Evolutionary conservation across 768 basidiomycete species (phyloP), one percentile per base, ranked within the genome.

Genomic region (Mycena vitilis): DNA sequence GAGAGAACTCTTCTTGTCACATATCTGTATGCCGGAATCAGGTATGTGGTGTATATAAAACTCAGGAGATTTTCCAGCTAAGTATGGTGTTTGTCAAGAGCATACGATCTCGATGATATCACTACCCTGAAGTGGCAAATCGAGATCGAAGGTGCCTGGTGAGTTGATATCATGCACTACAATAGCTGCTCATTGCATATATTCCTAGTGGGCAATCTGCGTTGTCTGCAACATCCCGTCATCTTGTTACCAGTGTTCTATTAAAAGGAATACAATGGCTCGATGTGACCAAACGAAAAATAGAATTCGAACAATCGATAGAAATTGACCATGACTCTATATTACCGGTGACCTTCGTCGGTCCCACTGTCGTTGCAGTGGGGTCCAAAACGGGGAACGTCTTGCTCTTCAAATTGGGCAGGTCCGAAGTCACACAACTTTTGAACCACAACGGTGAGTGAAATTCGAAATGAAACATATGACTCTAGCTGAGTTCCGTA

Each of bases 301-400:
- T 38, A 40, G 37, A 22, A 56, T 37, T 2, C 5, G n/a, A 40
- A n/a, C 55, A 40, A n/a, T 5, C n/a, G 3, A 20, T 10, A 6
- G 55, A 38, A 37, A 15, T 11, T 18, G 15, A 30, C 15, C 18
- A 9, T 37, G 40, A 56, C 22, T 37, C 40, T 12, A n/a, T 40
- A 5, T 25, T 56, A 9, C 55, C 55, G 2, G 37, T 40, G 5
- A 56, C 40, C 3, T 56, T 56, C 20, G 22, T 56, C 10, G 36
- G 55, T 5, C 4, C 36, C 9, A 56, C 18, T 37, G 34, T 15
- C 1, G 18, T 56, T 38, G 55, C 40, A 13, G 37, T 56, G 40
- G 55, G 55, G 40, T 56, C 55, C 5, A n/a, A 25, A 22, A 40
- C 9, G 13, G 55, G 55, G 40, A 25, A 56, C 11, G 55, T 56